These are phyloP conservation scores for Trichoderma sp. DNA, from an alignment of 2,329 filamentous ascomycete genomes.

Conservation along the genomic window DNA sequence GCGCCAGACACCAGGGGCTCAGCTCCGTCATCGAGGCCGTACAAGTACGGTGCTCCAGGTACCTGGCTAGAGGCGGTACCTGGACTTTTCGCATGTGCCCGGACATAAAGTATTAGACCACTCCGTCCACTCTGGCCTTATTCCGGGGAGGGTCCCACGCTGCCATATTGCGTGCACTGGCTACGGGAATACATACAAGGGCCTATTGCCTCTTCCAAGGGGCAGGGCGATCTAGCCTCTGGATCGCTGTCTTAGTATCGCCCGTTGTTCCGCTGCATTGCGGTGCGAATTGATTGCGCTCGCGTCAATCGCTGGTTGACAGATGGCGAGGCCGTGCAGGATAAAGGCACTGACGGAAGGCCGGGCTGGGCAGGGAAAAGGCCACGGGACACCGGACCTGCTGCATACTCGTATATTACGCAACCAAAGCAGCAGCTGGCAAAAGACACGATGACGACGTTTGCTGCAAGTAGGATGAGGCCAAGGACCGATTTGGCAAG, in stretches of 20 bases:
- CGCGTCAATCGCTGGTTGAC: background rate
- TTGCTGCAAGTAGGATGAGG: background rate
- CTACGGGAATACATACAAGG: background rate
- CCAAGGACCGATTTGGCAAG: conserved; percentile 3
- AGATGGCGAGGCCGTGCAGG: background rate
- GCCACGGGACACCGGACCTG: conserved; percentile 1
- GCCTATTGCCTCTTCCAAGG: background rate
- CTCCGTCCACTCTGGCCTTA: conserved; percentile 7
- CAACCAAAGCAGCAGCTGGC: background rate
- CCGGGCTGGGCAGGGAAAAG: background rate
- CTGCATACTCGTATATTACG: background rate
- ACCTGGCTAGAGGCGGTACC: background rate
- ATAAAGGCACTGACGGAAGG: background rate
- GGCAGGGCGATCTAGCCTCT: conserved; percentile 11
- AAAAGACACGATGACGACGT: conserved; percentile 10
- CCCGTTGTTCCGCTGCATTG: conserved; percentile 2
- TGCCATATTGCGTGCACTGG: background rate
- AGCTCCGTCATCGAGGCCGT: background rate
- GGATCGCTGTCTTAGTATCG: conserved; percentile 6
- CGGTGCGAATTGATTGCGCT: background rate
- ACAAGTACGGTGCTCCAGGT: background rate
- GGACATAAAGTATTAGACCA: background rate
- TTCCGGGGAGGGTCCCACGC: conserved; percentile 1
- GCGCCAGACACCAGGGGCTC: conserved; percentile 10
- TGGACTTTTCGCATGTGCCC: background rate